These are phyloP conservation scores for Epichloe baconii DNA, from an alignment of 2,329 filamentous ascomycete species.

Conservation along the genomic window DNA sequence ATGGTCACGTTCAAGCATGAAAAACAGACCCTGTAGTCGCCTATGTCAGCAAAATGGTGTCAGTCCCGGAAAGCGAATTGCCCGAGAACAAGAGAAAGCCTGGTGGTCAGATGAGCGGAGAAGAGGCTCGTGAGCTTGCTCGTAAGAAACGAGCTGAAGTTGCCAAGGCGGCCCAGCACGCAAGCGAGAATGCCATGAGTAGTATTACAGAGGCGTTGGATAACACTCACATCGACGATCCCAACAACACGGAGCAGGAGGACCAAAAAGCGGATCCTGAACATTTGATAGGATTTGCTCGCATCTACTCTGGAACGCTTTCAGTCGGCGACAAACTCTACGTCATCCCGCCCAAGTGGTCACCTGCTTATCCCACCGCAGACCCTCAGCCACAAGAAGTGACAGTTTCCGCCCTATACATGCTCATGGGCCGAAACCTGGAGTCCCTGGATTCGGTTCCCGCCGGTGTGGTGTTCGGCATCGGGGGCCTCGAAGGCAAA, in stretches of 20 bases:
- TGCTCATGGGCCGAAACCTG: conserved; percentile 86
- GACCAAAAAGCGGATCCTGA: conserved; percentile 60
- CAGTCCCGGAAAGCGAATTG: conserved; percentile 82
- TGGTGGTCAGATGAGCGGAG: conserved; percentile 61
- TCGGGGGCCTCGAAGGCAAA: conserved; percentile 80
- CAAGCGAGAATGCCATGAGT: conserved; percentile 35
- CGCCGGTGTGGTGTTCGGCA: conserved; percentile 89
- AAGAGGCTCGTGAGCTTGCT: conserved; percentile 80
- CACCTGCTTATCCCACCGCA: conserved; percentile 61
- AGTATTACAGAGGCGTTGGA: conserved; percentile 48
- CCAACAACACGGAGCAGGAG: conserved; percentile 26
- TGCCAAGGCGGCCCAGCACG: conserved; percentile 52
- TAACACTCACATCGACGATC: conserved; percentile 44
- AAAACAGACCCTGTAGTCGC: conserved; percentile 68
- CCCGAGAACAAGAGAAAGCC: conserved; percentile 65
- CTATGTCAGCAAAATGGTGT: conserved; percentile 98
- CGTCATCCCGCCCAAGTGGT: conserved; percentile 86
- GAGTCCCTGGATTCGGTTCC: conserved; percentile 75
- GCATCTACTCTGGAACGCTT: conserved; percentile 82
- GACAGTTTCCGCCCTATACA: conserved; percentile 76
- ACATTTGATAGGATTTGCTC: conserved; percentile 85
- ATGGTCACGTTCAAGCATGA: conserved; percentile 68
- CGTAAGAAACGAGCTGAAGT: conserved; percentile 83
- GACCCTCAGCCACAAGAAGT: conserved; percentile 67
- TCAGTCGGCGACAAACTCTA: conserved; percentile 85